A percentile compares a stretch with the other conserved stretches of the same genome.
Conservation (phyloP, 495 filamentous ascomycete genomes). For the Apodospora peruviana region DNA sequence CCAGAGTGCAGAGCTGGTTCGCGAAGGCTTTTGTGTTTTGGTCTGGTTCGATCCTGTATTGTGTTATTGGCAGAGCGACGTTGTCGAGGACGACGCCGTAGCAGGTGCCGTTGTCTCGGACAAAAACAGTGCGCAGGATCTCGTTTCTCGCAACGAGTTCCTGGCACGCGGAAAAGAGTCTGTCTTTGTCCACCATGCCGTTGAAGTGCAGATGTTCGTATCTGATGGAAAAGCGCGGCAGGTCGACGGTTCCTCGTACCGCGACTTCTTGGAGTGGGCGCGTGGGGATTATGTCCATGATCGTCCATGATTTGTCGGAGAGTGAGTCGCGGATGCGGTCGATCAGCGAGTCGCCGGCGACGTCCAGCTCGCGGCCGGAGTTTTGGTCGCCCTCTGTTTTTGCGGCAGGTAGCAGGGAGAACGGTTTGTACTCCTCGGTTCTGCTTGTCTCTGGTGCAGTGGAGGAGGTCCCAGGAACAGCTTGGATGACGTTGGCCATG, state of each 20-base stretch:
- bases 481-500: slow-evolving; percentile 30
- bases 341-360: slow-evolving; percentile 16
- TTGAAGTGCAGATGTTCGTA: slow-evolving; percentile 36
- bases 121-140: slow-evolving; percentile 65
- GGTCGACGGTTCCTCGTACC: slow-evolving; percentile 52
- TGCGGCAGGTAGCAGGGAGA: slow-evolving; percentile 13
- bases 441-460: not conserved
- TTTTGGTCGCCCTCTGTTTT: slow-evolving; percentile 7
- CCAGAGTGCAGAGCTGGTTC: slow-evolving; percentile 41
- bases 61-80: slow-evolving; percentile 39
- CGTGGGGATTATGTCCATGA: slow-evolving; percentile 53
- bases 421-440: slow-evolving; percentile 26
- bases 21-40: slow-evolving; percentile 48
- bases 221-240: slow-evolving; percentile 39
- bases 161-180: slow-evolving; percentile 27
- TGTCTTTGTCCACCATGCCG: slow-evolving; percentile 19
- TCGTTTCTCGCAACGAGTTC: slow-evolving; percentile 53
- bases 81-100: slow-evolving; percentile 58
- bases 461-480: not conserved
- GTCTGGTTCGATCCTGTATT: slow-evolving; percentile 50
- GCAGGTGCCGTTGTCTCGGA: slow-evolving; percentile 49
- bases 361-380: not conserved
- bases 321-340: slow-evolving; percentile 28
- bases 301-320: slow-evolving; percentile 39
- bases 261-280: slow-evolving; percentile 62